Evolutionary conservation across 208 protist genomes (phyloP), one percentile per base, ranked within the genome.

Genomic region (Perkinsela sp.): DNA sequence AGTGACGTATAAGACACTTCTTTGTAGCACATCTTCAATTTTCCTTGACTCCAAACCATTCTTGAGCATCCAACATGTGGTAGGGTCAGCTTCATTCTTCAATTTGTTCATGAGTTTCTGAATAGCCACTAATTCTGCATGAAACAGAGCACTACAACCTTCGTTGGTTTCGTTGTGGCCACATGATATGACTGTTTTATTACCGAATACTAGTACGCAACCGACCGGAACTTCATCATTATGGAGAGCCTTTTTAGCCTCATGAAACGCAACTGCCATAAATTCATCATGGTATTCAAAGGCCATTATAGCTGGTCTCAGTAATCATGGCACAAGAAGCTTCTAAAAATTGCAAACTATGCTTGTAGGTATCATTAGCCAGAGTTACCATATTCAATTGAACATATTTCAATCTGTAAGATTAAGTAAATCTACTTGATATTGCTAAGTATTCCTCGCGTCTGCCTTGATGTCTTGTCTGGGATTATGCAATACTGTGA

Each of bases 171-270:
- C 77, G 73, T 96, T 96, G 22, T 77, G 80, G 0, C 89, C 90
- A 15, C 69, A 65, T 28, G 76, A 67, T 2, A 90, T 65, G 1
- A 85, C 40, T n/a, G 65, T 48, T 30, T 73, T 73, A 67, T 40
- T 32, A 30, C 71, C 32, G 28, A 48, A 28, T 0, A 95, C 90
- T 29, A 96, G 70, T 0, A 95, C 92, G 76, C 92, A 95, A 1
- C 93, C 93, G 13, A 97, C 90, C 0, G 93, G 92, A 0, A 97
- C 93, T 68, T 97, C 92, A 1, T 86, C 82, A 57, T 85, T 76
- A 6, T 0, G 32, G 1, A 90, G 75, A 2, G 86, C 86, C 15
- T 40, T 13, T 30, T 66, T 68, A 0, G 84, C 86, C 48, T 88
- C 81, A 0, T 48, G 31, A 31, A 90, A 76, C 1, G 86, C 86